Evolutionary conservation across 2,329 filamentous ascomycete species (phyloP), one percentile per base, ranked within the genome.

Genomic region (Sphaceloma murrayae): DNA sequence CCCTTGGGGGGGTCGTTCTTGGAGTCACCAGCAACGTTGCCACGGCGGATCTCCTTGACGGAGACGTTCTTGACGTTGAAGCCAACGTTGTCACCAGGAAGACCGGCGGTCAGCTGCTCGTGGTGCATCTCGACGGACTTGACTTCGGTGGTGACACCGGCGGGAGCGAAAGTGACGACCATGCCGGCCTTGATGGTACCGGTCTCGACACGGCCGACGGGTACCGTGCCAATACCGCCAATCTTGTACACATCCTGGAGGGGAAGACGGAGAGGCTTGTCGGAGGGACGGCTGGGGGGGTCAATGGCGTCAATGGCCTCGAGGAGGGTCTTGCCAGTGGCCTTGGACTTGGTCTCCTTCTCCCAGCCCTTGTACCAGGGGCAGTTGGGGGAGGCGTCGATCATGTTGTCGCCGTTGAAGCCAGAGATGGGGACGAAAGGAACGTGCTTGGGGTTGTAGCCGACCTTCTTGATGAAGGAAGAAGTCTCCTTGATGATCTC

Each of bases 41-140:
- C 91, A 94, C 91, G 91, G 74, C 91, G 91, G 67, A 98, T 94
- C 72, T 98, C 91, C 88, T 98, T 98, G 76, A 98, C 91, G 72
- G 91, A 96, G 65, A 98, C 91, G 91, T 98, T 98, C 88, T 98
- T 98, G 76, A 98, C 89, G 85, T 98, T 98, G 88, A 98, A 98
- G 64, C 91, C 91, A 70, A 98, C 91, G 79, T 98, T 98, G 85
- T 98, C 91, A 82, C 91, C 91, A 66, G 91, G 91, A 58, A 85
- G 66, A 85, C 91, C 91, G 80, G 94, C 82, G 56, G 68, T 52
- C 61, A 98, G 88, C 83, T 95, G 88, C 79, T 95, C 86, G 87
- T 96, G 89, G 82, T 95, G 89, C 91, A 98, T 98, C 79, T 98
- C 91, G 65, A 98, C 91, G 72, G 89, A 96, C 87, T 98, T 98